phyloP scores from a whole-genome alignment of 1,284 basidiomycete genomes.

The Naganishia albida region DNA sequence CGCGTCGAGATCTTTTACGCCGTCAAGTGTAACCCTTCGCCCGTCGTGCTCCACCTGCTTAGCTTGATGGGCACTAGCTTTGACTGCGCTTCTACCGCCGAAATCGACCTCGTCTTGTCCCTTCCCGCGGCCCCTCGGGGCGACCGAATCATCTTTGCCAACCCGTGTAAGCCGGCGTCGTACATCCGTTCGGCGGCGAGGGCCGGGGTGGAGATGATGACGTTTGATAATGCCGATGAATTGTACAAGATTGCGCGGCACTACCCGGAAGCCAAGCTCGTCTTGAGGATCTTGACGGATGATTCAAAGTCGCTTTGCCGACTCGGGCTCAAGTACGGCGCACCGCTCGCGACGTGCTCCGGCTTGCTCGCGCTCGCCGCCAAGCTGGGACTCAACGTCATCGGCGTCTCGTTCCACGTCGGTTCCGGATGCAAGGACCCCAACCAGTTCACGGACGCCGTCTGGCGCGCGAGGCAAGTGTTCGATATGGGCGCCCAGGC shows the following conservation, averaged over 20 bases:
- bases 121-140: conserved; percentile 61
- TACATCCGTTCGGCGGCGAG: conserved; percentile 84
- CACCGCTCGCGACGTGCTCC: conserved; percentile 79
- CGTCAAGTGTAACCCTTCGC: conserved; percentile 97
- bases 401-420: conserved; percentile 97
- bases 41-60: conserved; percentile 85
- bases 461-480: conserved; percentile 75
- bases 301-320: conserved; percentile 93
- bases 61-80: conserved; percentile 88
- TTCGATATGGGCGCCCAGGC: conserved; percentile 84
- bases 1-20: conserved; percentile 92
- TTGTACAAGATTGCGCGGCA: conserved; percentile 88
- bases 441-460: conserved; percentile 83
- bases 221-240: conserved; percentile 98
- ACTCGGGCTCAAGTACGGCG: conserved; percentile 96
- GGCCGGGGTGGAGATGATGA: conserved; percentile 85
- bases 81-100: conserved; percentile 96
- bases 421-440: conserved; percentile 96
- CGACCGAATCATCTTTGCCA: conserved; percentile 89
- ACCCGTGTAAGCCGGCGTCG: conserved; percentile 95
- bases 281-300: conserved; percentile 93
- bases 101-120: conserved; percentile 80
- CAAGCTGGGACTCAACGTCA: conserved; percentile 78
- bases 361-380: conserved; percentile 75
- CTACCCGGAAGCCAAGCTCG: conserved; percentile 80